phyloP scores from a whole-genome alignment of 2,329 filamentous ascomycete genomes.

The Clarireedia paspali region DNA sequence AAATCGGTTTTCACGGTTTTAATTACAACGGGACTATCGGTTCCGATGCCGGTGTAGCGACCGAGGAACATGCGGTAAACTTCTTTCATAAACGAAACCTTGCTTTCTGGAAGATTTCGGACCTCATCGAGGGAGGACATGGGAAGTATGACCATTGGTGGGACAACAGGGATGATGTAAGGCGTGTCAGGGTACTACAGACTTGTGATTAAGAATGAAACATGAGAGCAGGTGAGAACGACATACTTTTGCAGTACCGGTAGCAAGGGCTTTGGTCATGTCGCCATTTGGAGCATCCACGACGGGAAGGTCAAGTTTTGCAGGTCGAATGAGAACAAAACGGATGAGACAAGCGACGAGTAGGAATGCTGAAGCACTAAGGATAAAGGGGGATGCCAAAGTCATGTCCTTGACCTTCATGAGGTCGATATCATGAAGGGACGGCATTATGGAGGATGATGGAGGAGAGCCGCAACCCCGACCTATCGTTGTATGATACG shows the following conservation, averaged over 20 bases:
- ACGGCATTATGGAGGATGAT: background rate
- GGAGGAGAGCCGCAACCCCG: too few relatives aligned
- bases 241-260: background rate
- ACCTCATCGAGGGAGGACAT: background rate
- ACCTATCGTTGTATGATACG: too few relatives aligned
- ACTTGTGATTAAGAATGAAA: background rate
- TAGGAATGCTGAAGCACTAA: background rate
- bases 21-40: slow-evolving; percentile 1
- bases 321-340: background rate
- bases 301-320: background rate
- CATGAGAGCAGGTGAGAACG: too few relatives aligned
- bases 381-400: background rate
- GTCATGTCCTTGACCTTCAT: background rate
- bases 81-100: background rate
- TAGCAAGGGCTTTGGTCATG: background rate
- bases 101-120: background rate
- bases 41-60: background rate
- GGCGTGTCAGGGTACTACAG: background rate
- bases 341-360: background rate
- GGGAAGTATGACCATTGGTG: background rate
- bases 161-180: background rate
- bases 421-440: background rate
- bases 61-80: background rate
- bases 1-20: slow-evolving; percentile 21
- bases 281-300: background rate